Conservation (phyloP, 2,329 filamentous ascomycete species). For the Cladosporium halotolerans region DNA sequence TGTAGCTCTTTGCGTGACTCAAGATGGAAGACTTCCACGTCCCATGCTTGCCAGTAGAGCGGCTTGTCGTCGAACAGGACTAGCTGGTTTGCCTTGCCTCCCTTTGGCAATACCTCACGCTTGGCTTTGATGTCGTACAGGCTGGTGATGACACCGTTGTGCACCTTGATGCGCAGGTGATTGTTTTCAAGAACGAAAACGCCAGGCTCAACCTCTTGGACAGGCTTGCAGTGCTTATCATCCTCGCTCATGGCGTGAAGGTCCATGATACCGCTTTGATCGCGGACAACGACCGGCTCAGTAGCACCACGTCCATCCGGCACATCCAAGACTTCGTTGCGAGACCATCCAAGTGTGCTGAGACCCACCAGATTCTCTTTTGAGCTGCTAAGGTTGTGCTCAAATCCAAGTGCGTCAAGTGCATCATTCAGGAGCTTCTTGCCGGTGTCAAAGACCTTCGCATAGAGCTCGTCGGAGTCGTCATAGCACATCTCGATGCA, state of each 20-base stretch:
- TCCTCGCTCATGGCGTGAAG: neutral
- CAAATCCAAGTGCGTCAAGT: conserved; percentile 60
- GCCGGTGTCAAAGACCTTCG: conserved; percentile 71
- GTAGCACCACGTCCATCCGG: neutral
- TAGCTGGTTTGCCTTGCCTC: conserved; percentile 76
- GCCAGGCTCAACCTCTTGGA: conserved; percentile 39
- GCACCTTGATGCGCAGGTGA: conserved; percentile 65
- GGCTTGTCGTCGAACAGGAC: conserved; percentile 97
- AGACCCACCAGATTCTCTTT: conserved; percentile 50
- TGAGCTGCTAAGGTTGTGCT: conserved; percentile 31
- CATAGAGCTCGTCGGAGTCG: conserved; percentile 86
- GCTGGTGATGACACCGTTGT: conserved; percentile 73
- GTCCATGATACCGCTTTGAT: neutral
- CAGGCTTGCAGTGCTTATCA: conserved; percentile 13
- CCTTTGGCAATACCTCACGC: conserved; percentile 69
- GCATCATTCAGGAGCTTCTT: conserved; percentile 65
- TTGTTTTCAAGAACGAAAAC: conserved; percentile 76
- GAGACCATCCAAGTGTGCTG: conserved; percentile 83
- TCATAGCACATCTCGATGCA: conserved; percentile 98
- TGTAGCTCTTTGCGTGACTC: conserved; percentile 74
- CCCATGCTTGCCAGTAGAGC: conserved; percentile 95
- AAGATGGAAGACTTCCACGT: conserved; percentile 94
- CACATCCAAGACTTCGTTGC: conserved; percentile 31
- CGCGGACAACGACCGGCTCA: neutral
- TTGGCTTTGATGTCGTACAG: conserved; percentile 67